Evolutionary conservation across 164 flowering plant genomes (phyloP).

Genomic region (Protea cynaroides): DNA sequence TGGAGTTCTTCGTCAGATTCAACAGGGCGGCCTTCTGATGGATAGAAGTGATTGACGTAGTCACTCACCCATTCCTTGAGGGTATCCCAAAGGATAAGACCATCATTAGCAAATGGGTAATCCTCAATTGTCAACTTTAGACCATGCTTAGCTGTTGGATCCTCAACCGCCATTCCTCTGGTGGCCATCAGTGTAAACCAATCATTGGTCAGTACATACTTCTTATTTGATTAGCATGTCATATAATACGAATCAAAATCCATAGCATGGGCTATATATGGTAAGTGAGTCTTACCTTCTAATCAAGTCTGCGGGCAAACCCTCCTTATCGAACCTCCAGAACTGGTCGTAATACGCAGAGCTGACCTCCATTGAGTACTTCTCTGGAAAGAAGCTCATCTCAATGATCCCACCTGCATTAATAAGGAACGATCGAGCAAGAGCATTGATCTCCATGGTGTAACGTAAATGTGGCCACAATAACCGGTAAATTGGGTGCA

Average conservation of each 20-base stretch:
- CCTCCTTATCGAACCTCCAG: conserved; percentile 29
- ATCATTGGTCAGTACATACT: too few species aligned
- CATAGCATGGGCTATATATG: too few species aligned
- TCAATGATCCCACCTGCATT: conserved; percentile 30
- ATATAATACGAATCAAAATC: too few species aligned
- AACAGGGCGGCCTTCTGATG: conserved; percentile 1
- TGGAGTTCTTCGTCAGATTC: conserved; percentile 26
- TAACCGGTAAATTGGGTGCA: conserved; percentile 17
- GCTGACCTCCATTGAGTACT: conserved; percentile 21
- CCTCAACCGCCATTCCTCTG: conserved; percentile 34
- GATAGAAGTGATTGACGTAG: conserved; percentile 29
- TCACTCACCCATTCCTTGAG: conserved; percentile 24
- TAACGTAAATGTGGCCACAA: conserved; percentile 13
- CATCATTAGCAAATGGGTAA: conserved; percentile 36
- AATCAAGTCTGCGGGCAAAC: conserved; percentile 27
- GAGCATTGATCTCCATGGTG: conserved; percentile 21
- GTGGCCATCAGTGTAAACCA: neutral
- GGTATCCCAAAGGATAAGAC: conserved; percentile 22
- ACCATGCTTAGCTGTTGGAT: conserved; percentile 26
- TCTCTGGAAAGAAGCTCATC: conserved; percentile 17
- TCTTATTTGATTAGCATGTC: too few species aligned
- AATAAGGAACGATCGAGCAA: conserved; percentile 13
- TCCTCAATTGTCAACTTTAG: conserved; percentile 26
- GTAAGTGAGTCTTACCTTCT: too few species aligned
- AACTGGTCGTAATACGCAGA: conserved; percentile 8